Base-by-base conservation (phyloP, 176 grass and related monocot genomes). In the Aegilops speltoides region DNA sequence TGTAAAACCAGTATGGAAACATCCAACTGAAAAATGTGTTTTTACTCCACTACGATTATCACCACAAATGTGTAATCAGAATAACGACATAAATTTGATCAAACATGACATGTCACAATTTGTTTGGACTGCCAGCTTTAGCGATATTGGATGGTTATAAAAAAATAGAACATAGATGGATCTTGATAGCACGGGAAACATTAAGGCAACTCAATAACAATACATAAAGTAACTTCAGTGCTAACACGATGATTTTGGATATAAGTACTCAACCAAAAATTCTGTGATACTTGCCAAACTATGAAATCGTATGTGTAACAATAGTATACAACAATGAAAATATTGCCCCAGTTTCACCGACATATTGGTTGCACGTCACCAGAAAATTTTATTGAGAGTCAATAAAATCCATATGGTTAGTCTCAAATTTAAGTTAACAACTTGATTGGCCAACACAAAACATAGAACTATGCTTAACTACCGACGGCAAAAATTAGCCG, bases 21-120 rank as follows among this genome's bases (percentile, higher is more conserved):
- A 5, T 57, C 56, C 10, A 12, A 84, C 28, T 57, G 33, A 31
- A 76, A 40, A 73, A 79, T 8, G 16, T 62, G 3, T 46, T 82
- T 82, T 61, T 20, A 41, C 41, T 78, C 63, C 79, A 90, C 19
- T 52, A 33, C 40, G 6, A 86, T 48, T 82, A 81, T 43, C 79
- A 70, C 28, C 23, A 50, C 40, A 50, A 29, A 46, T 72, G 22
- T 31, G 37, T 46, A 85, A 8, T 52, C 48, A 78, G 2, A 13
- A 70, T 10, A 76, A 37, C 81, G 71, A 22, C 29, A 48, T 33
- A 65, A 43, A 65, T 50, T 74, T 14, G 41, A 84, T 34, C 43
- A 87, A 72, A 75, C 43, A 84, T 48, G 24, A 41, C 37, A 78
- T 20, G 25, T 73, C 24, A 73, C 65, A 64, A 73, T n/a, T n/a